Percentiles rank a stretch among this genome's conserved stretches.
phyloP scores from a whole-genome alignment of 2,329 filamentous ascomycete species.

The Didymella sp. region DNA sequence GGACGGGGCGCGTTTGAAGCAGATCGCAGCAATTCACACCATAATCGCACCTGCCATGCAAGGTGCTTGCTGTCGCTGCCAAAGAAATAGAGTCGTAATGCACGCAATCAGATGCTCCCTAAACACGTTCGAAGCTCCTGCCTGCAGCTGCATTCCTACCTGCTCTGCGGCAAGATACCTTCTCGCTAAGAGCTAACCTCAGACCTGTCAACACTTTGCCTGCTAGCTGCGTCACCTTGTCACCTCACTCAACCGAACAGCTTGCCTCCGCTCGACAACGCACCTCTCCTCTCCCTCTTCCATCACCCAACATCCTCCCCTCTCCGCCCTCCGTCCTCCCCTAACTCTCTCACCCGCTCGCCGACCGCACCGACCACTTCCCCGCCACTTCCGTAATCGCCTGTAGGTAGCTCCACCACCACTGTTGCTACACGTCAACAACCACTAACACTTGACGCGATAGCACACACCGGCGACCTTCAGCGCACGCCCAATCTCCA shows the following conservation, averaged over 20 bases:
- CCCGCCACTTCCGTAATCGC: slow-evolving; percentile 44
- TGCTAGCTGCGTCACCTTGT: slow-evolving; percentile 25
- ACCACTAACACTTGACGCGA: slow-evolving; percentile 30
- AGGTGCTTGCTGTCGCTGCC: slow-evolving; percentile 20
- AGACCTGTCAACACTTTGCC: slow-evolving; percentile 36
- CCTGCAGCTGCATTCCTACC: slow-evolving; percentile 27
- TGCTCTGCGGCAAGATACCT: slow-evolving; percentile 35
- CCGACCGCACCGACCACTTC: slow-evolving; percentile 41
- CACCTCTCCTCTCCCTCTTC: slow-evolving; percentile 31
- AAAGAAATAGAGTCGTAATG: background rate
- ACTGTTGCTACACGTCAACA: slow-evolving; percentile 31
- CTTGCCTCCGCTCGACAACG: slow-evolving; percentile 25
- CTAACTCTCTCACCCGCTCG: slow-evolving; percentile 25
- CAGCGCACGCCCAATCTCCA: slow-evolving; percentile 3
- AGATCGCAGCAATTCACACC: slow-evolving; percentile 15
- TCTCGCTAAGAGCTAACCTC: slow-evolving; percentile 42
- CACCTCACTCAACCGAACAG: slow-evolving; percentile 33
- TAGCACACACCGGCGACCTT: slow-evolving; percentile 15
- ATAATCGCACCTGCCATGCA: slow-evolving; percentile 17
- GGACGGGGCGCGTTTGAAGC: slow-evolving; percentile 25
- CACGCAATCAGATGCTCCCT: background rate
- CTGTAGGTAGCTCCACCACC: slow-evolving; percentile 39
- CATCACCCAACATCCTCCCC: slow-evolving; percentile 25
- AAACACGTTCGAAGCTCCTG: slow-evolving; percentile 3
- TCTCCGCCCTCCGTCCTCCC: slow-evolving; percentile 29